Percentiles rank a stretch among this genome's conserved stretches.
Evolutionary conservation across 805 yeast species (phyloP).

Genomic region (Lipomyces anomalus): DNA sequence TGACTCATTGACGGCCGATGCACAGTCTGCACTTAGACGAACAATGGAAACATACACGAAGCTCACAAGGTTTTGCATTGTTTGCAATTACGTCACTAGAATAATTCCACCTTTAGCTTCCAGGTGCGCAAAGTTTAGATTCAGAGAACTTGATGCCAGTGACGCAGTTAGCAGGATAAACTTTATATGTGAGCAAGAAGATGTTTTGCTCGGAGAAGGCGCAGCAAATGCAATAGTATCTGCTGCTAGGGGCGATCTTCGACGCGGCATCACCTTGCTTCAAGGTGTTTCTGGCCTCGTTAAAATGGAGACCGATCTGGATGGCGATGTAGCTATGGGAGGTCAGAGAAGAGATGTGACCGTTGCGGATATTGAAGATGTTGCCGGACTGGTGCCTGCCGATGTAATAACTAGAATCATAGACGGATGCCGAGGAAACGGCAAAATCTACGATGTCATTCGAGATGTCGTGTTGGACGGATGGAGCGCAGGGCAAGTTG

Average conservation of each 20-base stretch:
- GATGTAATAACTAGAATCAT: conserved; percentile 42
- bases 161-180: conserved; percentile 66
- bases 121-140: conserved; percentile 92
- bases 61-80: conserved; percentile 86
- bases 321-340: conserved; percentile 33
- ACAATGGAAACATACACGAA: conserved; percentile 88
- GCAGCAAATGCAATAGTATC: conserved; percentile 60
- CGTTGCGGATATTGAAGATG: conserved; percentile 50
- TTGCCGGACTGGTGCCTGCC: conserved; percentile 69
- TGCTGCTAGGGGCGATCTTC: conserved; percentile 83
- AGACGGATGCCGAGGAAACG: conserved; percentile 32
- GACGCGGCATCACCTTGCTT: conserved; percentile 84
- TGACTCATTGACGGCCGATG: conserved; percentile 95
- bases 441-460: conserved; percentile 36
- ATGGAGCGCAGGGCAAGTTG: conserved; percentile 70
- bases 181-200: conserved; percentile 52
- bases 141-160: conserved; percentile 64
- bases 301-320: conserved; percentile 32
- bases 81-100: conserved; percentile 93
- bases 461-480: conserved; percentile 56
- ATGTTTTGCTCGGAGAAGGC: conserved; percentile 41
- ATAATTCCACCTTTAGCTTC: conserved; percentile 96
- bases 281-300: conserved; percentile 73
- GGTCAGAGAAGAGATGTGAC: conserved; percentile 43
- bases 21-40: conserved; percentile 90